Percentiles rank a stretch among this genome's conserved stretches.
phyloP scores from a whole-genome alignment of 371 early-diverging fungal genomes.

The Caulochytrium protostelioides region DNA sequence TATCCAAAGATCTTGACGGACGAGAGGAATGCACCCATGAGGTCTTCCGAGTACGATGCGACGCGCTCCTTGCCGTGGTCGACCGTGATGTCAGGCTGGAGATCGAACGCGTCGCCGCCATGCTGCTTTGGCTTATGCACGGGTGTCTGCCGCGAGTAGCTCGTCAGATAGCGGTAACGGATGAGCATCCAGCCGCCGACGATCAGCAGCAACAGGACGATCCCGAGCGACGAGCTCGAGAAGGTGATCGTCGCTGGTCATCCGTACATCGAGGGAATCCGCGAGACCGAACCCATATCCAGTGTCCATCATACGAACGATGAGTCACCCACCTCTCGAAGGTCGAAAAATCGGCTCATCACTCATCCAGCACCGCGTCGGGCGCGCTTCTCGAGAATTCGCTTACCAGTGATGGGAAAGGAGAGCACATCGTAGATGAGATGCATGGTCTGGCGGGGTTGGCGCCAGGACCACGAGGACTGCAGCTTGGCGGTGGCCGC shows the following conservation, averaged over 20 bases:
- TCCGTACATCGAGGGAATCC: too few relatives aligned
- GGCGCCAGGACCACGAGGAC: too few relatives aligned
- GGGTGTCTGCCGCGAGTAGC: conserved; percentile 49
- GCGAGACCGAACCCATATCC: too few relatives aligned
- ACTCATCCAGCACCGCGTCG: too few relatives aligned
- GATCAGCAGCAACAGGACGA: conserved; percentile 17
- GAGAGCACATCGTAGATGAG: too few relatives aligned
- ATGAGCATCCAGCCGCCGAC: conserved; percentile 31
- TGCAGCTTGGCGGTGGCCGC: too few relatives aligned
- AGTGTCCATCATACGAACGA: too few relatives aligned
- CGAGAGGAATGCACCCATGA: conserved; percentile 56
- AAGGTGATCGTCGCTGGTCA: conserved; percentile 1
- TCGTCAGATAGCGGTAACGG: conserved; percentile 49
- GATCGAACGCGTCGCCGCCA: conserved; percentile 44
- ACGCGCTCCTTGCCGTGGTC: conserved; percentile 26
- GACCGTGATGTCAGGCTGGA: conserved; percentile 47
- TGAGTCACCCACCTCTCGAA: too few relatives aligned
- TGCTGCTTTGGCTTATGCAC: conserved; percentile 8
- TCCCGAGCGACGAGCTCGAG: conserved; percentile 15
- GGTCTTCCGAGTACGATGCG: conserved; percentile 49
- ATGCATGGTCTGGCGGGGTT: too few relatives aligned
- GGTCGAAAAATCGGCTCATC: too few relatives aligned
- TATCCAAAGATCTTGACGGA: conserved; percentile 93
- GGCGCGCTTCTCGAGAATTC: too few relatives aligned
- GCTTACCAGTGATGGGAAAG: too few relatives aligned